Evolutionary conservation across 352 stramenopile species (phyloP), one percentile per base, ranked within the genome.

Genomic region (Pythium plurisporium): DNA sequence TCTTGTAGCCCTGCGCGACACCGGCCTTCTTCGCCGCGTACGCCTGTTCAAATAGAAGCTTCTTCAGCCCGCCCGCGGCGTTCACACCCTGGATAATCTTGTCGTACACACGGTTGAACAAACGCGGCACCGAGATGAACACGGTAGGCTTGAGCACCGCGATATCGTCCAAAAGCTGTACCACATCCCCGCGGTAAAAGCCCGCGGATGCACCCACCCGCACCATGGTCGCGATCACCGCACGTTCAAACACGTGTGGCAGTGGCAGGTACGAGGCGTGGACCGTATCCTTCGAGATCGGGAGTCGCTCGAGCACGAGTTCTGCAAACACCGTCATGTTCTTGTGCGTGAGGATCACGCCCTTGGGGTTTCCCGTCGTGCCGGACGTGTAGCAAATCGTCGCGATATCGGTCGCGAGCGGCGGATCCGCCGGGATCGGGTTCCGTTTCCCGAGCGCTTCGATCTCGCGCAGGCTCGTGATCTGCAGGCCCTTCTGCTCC

Each of bases 201-300:
- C 74, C 33, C 91, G 86, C 36, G 73, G 76, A 30, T 75, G 88
- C 58, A 82, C 95, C 42, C 65, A 85, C 38, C 65, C 72, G 65
- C 96, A 93, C 10, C 80, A 98, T 82, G 23, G 80, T 78, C 14
- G 71, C 81, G 1, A 95, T 85, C 20, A 98, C 76, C 2, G 87
- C 69, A 10, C 95, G 82, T 76, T 99, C 96, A 52, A 98, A 97
- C 29, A 98, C 95, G 69, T 99, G 96, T 0, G 95, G 78, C 23
- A 99, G 68, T 19, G 95, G 96, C 30, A 99, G 71, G 72, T 98
- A 99, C 19, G 86, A 97, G 14, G 52, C 29, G 14, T 60, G 52
- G 15, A 60, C 52, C 25, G 71, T 49, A 19, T 59, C 33, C 29
- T 71, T 56, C 29, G 69, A 48, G 19, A 68, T 62, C 14, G 44